Base-by-base conservation (phyloP, 2,329 filamentous ascomycete genomes). In the Pseudocercospora fijiensis region DNA sequence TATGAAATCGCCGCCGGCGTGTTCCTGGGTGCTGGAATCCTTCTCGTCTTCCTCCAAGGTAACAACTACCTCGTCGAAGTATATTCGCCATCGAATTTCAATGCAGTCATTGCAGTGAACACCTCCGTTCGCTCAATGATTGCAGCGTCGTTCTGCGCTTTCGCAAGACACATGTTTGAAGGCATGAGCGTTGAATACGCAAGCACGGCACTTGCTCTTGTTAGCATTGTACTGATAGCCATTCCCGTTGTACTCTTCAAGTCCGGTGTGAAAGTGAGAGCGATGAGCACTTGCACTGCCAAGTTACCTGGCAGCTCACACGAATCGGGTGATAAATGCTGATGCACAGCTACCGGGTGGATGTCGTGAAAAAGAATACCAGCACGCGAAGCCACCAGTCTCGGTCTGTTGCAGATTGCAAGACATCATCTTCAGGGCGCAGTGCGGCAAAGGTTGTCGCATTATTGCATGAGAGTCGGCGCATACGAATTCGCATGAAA, bases 21-120 rank as follows among this genome's bases (percentile, higher is more conserved):
- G 1, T 27, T 57, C 11, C 55, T 57, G 11, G 55, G 55, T n/a
- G 55, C 30, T n/a, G 55, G 55, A 53, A 27, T 53, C 24, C 22
- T n/a, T n/a, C 55, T 57, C 5, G 13, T 45, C 33, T n/a, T 22
- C 13, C 30, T 57, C 20, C 55, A 57, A 43, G 55, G 55, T 4
- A 57, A 30, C 22, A 28, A 27, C 11, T 58, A 49, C 27, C 41
- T 58, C 20, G 41, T 49, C 22, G 57, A 58, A n/a, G 57, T 33
- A 28, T 58, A 58, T 27, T 33, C 33, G 37, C 10, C 24, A 51
- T 18, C 37, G 37, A n/a, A 64, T 62, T 57, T 49, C 26, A 78
- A 71, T 7, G 74, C 72, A 0, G 68, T 76, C 22, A 70, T 75
- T 24, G 74, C 76, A 3, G 70, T 71, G 2, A 77, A 74, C 43